Evolutionary conservation across 2,329 filamentous ascomycete genomes (phyloP), one percentile per base, ranked within the genome.

Genomic region (Penicillium digitatum): DNA sequence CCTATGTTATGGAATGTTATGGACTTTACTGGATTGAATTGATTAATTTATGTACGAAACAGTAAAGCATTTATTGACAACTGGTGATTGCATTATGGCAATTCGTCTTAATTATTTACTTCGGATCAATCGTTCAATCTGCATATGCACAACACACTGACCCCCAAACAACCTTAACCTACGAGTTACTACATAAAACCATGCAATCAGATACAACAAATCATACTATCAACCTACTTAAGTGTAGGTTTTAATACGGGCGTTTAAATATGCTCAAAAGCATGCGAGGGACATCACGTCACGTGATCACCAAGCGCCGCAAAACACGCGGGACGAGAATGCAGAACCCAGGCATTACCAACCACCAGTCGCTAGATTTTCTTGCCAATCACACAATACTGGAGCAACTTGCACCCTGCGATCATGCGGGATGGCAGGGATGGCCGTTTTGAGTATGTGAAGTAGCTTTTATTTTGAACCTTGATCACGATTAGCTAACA

Each of bases 371-470:
- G 32, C 27, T 22, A 52, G 24, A 22, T 5, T 35, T 35, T 32
- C 38, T 56, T 35, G 38, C 32, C 31, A 38, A 45, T 20, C 12
- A 27, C 44, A 32, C 50, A 8, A 32, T 39, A 39, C 40, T 29
- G 47, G 18, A n/a, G 47, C 39, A 40, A n/a, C 4, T 14, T 51
- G 32, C 20, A 32, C 20, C 22, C 32, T 45, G 40, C 20, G 63
- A 69, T 54, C 66, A 75, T 76, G 74, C 74, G 73, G 67, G 48
- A 76, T 76, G 74, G 68, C 69, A 62, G 68, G 63, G 65, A 70
- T 68, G 56, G 64, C 53, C 56, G 63, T 60, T 57, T 68, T 64
- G 56, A 69, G 73, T 75, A 53, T 64, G 72, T 69, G 42, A 10
- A 18, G 35, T 6, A 27, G 7, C 24, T 14, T 26, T 7, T 22